phyloP scores from a whole-genome alignment of 306 rosid genomes.

The Pyrus bretschneideri region DNA sequence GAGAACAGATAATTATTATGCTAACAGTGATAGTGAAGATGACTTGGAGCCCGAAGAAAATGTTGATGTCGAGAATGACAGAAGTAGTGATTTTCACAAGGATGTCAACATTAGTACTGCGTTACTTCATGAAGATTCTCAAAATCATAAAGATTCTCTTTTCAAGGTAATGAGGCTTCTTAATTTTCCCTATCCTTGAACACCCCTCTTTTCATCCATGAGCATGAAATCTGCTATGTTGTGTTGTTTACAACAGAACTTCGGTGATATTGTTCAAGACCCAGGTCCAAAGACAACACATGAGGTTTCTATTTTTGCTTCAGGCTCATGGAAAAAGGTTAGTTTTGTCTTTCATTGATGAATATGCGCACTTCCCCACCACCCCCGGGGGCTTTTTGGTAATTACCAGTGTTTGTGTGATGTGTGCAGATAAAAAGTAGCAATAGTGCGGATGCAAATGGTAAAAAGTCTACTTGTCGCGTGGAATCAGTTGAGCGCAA shows the following conservation, averaged over 20 bases:
- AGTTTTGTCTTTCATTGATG: not conserved
- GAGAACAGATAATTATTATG: conserved; percentile 43
- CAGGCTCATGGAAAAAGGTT: conserved; percentile 81
- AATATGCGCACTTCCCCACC: not conserved
- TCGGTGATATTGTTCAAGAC: conserved; percentile 46
- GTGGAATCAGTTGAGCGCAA: conserved; percentile 20
- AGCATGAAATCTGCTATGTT: conserved; percentile 18
- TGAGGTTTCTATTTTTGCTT: conserved; percentile 76
- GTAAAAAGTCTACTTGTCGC: conserved; percentile 29
- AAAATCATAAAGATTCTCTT: conserved; percentile 39
- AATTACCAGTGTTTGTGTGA: conserved; percentile 8
- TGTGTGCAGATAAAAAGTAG: conserved; percentile 50
- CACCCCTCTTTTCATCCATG: conserved; percentile 13
- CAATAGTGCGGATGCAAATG: conserved; percentile 23
- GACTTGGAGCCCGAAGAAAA: conserved; percentile 32
- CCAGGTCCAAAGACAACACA: conserved; percentile 70
- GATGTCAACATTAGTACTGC: conserved; percentile 25
- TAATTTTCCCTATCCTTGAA: not conserved
- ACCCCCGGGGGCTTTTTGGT: not conserved
- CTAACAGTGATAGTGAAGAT: conserved; percentile 70
- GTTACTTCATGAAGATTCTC: conserved; percentile 32
- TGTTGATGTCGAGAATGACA: conserved; percentile 16
- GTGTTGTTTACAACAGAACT: conserved; percentile 51
- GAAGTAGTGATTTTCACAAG: conserved; percentile 24
- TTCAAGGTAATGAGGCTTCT: conserved; percentile 49